phyloP scores from a whole-genome alignment of 2,329 filamentous ascomycete species.

The Drechslera avenae region DNA sequence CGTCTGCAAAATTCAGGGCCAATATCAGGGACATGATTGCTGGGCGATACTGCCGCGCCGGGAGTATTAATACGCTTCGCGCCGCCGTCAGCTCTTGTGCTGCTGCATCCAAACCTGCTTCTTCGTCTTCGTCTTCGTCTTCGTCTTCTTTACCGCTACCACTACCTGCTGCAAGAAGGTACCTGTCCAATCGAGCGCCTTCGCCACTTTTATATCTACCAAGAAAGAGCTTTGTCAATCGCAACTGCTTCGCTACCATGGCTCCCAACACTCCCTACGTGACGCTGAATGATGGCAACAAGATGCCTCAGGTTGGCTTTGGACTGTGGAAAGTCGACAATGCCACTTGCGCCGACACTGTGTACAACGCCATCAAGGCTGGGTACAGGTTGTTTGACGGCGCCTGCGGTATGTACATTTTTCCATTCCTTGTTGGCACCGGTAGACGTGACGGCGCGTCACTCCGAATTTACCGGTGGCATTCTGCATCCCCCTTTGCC shows the following conservation, averaged over 20 bases:
- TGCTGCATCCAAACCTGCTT: constrained; percentile 11
- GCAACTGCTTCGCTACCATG: constrained; percentile 32
- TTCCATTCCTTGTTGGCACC: background rate
- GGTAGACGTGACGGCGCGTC: constrained; percentile 8
- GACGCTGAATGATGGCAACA: constrained; percentile 44
- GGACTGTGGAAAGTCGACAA: constrained; percentile 46
- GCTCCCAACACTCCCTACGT: constrained; percentile 35
- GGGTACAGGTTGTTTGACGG: constrained; percentile 48
- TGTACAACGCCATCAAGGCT: constrained; percentile 46
- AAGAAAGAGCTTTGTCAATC: constrained; percentile 9
- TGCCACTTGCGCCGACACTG: constrained; percentile 36
- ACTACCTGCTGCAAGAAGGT: constrained; percentile 8
- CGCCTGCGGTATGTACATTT: constrained; percentile 41
- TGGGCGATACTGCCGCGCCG: constrained; percentile 20
- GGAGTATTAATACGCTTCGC: constrained; percentile 32
- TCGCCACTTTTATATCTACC: constrained; percentile 2
- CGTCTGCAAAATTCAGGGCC: constrained; percentile 16
- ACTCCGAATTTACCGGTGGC: constrained; percentile 31
- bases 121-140: no score
- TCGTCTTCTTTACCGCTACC: no score
- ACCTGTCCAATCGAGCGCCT: constrained; percentile 10
- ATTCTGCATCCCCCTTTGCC: constrained; percentile 9
- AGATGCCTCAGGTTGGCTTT: constrained; percentile 45
- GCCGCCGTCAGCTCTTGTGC: constrained; percentile 14
- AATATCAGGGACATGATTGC: constrained; percentile 24